These are phyloP conservation scores for Sindora glabra DNA, from an alignment of 306 rosid species.

Conservation along the genomic window DNA sequence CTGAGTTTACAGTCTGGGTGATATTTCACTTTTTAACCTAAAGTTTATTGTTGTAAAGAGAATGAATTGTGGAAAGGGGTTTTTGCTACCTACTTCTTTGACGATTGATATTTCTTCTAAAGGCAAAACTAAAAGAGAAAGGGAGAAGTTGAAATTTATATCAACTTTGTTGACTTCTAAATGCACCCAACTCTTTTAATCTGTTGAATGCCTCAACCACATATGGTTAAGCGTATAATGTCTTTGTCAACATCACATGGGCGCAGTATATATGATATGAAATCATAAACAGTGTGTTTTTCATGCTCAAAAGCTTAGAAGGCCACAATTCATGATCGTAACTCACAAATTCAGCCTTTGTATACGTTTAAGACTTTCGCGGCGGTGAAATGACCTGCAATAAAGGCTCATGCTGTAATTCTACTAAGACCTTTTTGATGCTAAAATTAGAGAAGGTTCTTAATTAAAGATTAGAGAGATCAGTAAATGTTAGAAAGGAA, in stretches of 20 bases:
- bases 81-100: constrained; percentile 32
- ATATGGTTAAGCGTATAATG: constrained; percentile 20
- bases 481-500: too few species aligned
- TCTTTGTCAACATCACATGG: constrained; percentile 13
- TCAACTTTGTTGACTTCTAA: constrained; percentile 44
- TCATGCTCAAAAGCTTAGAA: not conserved
- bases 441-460: too few species aligned
- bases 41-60: constrained; percentile 6
- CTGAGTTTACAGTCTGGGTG: not conserved
- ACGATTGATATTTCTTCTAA: constrained; percentile 23
- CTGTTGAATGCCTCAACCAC: constrained; percentile 30
- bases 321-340: not conserved
- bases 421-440: too few species aligned
- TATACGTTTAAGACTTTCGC: too few species aligned
- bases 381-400: too few species aligned
- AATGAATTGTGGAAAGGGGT: not conserved
- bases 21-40: constrained; percentile 22
- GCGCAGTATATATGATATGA: too few species aligned
- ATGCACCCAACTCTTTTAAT: constrained; percentile 29
- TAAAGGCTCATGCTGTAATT: too few species aligned
- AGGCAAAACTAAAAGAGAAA: constrained; percentile 2
- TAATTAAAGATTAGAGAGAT: too few species aligned
- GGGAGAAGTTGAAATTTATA: constrained; percentile 31
- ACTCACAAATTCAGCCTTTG: not conserved
- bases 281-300: not conserved